Evolutionary conservation across 2,329 filamentous ascomycete species (phyloP).

Genomic region (Calonectria leucothoes): DNA sequence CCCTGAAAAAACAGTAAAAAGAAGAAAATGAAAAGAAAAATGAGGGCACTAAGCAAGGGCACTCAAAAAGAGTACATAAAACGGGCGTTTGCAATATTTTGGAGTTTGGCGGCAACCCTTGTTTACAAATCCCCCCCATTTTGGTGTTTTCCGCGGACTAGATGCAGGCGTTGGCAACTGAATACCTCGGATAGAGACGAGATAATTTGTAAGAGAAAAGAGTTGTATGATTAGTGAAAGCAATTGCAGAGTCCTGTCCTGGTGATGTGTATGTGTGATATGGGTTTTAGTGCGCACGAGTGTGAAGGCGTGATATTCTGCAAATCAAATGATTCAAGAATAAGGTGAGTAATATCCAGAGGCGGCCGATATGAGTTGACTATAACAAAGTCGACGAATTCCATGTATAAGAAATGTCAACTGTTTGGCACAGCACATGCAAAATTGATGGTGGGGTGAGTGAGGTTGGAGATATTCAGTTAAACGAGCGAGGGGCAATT

Average conservation of each 20-base stretch:
- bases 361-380: neutral
- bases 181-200: constrained; percentile 37
- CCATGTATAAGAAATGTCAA: neutral
- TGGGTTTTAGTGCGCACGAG: neutral
- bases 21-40: neutral
- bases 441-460: neutral
- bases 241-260: neutral
- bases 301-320: neutral
- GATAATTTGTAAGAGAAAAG: constrained; percentile 35
- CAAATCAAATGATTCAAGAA: neutral
- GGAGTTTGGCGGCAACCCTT: constrained; percentile 8
- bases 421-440: neutral
- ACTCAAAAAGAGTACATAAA: constrained; percentile 25
- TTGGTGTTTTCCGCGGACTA: constrained; percentile 25
- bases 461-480: constrained; percentile 40
- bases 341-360: neutral
- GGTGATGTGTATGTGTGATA: neutral
- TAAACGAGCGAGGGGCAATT: constrained; percentile 39
- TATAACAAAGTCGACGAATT: neutral
- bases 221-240: neutral
- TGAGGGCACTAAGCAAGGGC: constrained; percentile 11
- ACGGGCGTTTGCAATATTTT: constrained; percentile 33
- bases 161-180: constrained; percentile 27
- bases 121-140: constrained; percentile 10
- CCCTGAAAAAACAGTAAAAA: neutral